phyloP scores from a whole-genome alignment of 192 early-diverging fungal genomes.

The Entomortierella chlamydospora region DNA sequence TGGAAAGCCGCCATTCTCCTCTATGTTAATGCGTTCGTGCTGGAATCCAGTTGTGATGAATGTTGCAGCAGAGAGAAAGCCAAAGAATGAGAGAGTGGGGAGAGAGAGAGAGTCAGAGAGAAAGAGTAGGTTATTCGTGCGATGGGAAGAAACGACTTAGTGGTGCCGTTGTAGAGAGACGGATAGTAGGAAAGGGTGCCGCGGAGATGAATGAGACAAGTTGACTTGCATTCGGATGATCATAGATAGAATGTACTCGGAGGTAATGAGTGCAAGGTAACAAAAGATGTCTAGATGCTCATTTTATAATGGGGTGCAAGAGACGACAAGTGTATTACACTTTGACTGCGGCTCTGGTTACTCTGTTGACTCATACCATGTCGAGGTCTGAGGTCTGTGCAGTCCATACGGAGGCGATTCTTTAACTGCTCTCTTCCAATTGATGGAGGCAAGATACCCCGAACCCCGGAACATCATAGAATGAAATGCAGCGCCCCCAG shows the following conservation, averaged over 20 bases:
- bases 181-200: neutral
- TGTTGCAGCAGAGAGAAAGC: neutral
- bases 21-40: neutral
- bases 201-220: neutral
- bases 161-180: neutral
- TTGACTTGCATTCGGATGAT: constrained; percentile 10
- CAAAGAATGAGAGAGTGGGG: neutral
- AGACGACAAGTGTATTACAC: no score
- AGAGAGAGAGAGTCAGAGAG: constrained; percentile 1
- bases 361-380: constrained; percentile 14
- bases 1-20: constrained; percentile 40
- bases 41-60: constrained; percentile 9
- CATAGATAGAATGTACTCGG: neutral
- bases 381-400: constrained; percentile 1
- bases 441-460: no score
- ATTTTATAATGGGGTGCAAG: no score
- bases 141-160: neutral
- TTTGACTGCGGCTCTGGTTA: constrained; percentile 17
- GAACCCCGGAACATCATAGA: neutral
- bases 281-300: no score
- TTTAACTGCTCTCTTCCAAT: neutral
- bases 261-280: no score
- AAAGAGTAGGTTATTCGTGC: neutral
- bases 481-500: no score
- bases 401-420: neutral